These are phyloP conservation scores for Candolleomyces aberdarensis DNA, from an alignment of 768 basidiomycete genomes.

Conservation along the genomic window DNA sequence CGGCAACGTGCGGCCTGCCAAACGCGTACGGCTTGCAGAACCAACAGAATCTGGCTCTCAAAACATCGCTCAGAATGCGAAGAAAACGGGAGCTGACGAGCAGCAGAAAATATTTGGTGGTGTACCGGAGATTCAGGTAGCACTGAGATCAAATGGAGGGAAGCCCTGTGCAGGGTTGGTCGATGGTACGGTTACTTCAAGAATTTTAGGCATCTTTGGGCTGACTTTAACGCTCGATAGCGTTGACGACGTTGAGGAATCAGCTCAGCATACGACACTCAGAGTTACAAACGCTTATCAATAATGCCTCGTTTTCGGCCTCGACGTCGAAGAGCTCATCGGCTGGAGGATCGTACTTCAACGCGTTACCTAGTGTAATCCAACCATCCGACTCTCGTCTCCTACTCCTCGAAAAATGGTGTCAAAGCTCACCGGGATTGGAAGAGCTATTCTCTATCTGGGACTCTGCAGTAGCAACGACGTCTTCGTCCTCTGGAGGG, in stretches of 20 bases:
- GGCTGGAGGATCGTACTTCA: neutral
- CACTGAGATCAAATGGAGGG: slow-evolving; percentile 2
- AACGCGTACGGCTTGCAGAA: neutral
- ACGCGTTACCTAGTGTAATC: neutral
- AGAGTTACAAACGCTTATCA: slow-evolving; percentile 4
- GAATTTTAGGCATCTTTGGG: neutral
- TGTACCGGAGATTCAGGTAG: slow-evolving; percentile 2
- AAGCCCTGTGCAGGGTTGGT: slow-evolving; percentile 1
- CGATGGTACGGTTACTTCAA: neutral
- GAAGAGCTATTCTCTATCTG: neutral
- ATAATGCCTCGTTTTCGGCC: neutral
- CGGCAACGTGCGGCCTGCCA: neutral
- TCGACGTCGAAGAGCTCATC: neutral
- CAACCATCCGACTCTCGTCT: slow-evolving; percentile 4
- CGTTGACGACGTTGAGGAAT: slow-evolving; percentile 4
- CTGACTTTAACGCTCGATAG: neutral
- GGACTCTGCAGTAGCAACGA: neutral
- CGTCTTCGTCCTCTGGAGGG: neutral
- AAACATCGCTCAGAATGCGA: neutral
- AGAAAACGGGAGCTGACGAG: neutral
- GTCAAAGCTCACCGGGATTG: neutral
- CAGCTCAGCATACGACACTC: slow-evolving; percentile 5
- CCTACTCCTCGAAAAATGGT: slow-evolving; percentile 5
- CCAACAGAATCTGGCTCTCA: neutral
- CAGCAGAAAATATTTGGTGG: neutral